Evolutionary conservation across 2,329 filamentous ascomycete species (phyloP), one percentile per base, ranked within the genome.

Genomic region (Paraphoma sp.): DNA sequence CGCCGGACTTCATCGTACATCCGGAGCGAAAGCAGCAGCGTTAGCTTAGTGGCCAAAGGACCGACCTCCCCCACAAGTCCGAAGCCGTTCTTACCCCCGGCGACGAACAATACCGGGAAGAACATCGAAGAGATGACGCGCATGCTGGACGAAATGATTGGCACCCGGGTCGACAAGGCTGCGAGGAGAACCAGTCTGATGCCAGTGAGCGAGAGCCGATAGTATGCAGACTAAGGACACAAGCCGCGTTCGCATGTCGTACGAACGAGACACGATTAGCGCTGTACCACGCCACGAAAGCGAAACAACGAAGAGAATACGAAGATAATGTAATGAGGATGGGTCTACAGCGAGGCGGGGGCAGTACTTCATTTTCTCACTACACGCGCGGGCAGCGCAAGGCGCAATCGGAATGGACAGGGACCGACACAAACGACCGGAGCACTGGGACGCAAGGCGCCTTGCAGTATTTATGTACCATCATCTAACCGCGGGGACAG

Each of bases 91-190:
- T 51, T 66, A 23, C 57, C 60, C 18, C 52, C 66, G 31, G 48
- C 62, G 8, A 57, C 54, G n/a, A 60, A 63, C 9, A 65, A 75
- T 64, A 66, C 74, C 46, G 84, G 83, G 50, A 84, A 83, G 80
- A 92, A 90, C 64, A 90, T 95, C 33, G 93, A 97, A 67, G 93
- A 97, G 77, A 93, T 97, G 88, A 96, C 91, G 64, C 87, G 88
- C 68, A 93, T 97, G 80, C 84, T 97, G 28, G 94, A 98, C 69
- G 92, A 97, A 78, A 97, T 98, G 94, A 95, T 97, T 57, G 90
- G 87, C 90, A 55, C 90, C 71, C 87, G 92, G 53, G 90, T 96
- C 51, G 90, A 68, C 84, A 65, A 65, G 54, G 63, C 90, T 89
- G 48, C 85, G 87, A 47, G 73, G 51, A 68, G 69, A 11, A 63